These are phyloP conservation scores for Petunia hybrid DNA, from an alignment of 305 asterid species.

Conservation along the genomic window DNA sequence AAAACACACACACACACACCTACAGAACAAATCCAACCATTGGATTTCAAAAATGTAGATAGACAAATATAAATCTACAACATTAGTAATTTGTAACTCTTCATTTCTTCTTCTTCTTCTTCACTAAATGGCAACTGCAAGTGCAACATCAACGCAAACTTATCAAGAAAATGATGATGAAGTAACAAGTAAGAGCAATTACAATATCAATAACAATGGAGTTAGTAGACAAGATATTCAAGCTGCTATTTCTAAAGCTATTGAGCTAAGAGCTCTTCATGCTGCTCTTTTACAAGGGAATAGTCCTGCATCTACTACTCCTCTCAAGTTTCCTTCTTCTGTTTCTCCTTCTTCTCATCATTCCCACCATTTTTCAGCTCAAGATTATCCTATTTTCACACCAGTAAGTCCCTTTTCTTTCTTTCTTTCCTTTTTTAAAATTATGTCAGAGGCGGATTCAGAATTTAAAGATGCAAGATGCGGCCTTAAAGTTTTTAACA, in stretches of 20 bases:
- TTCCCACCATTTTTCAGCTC: constrained; percentile 67
- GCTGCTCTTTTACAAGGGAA: constrained; percentile 77
- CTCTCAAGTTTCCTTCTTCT: constrained; percentile 49
- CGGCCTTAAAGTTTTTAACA: not conserved
- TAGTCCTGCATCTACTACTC: constrained; percentile 44
- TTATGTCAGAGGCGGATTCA: not conserved
- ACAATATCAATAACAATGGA: constrained; percentile 35
- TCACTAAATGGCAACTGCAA: constrained; percentile 40
- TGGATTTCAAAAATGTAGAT: constrained; percentile 38
- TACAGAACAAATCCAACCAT: constrained; percentile 50
- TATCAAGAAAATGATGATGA: constrained; percentile 33
- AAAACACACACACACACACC: not conserved
- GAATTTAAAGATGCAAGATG: not conserved
- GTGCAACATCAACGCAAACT: constrained; percentile 36
- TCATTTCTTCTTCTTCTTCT: constrained; percentile 7
- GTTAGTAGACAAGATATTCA: constrained; percentile 63
- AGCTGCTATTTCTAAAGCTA: constrained; percentile 84
- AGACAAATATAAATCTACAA: not conserved
- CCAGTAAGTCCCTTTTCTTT: constrained; percentile 57
- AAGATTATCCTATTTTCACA: constrained; percentile 95
- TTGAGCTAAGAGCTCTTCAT: constrained; percentile 95
- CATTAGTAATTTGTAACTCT: constrained; percentile 15
- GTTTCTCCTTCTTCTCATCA: constrained; percentile 72
- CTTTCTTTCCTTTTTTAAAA: not conserved
- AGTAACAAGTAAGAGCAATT: not conserved